Evolutionary conservation across 768 basidiomycete species (phyloP).

Genomic region (Tylopilus felleus): DNA sequence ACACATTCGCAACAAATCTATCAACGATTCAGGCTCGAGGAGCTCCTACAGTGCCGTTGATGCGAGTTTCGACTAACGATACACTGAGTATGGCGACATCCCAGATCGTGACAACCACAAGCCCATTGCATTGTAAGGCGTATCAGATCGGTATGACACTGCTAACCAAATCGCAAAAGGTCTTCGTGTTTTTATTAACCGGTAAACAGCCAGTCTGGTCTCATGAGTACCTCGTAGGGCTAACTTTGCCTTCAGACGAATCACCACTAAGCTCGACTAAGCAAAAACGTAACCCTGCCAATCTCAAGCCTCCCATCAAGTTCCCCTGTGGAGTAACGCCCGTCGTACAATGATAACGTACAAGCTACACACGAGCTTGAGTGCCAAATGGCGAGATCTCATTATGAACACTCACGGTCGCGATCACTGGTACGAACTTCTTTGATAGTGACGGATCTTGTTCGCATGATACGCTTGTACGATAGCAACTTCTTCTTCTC

Average conservation of each 20-base stretch:
- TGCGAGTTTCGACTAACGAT: neutral
- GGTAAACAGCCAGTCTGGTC: too few species aligned
- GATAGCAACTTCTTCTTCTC: slow-evolving; percentile 8
- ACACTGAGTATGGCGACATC: neutral
- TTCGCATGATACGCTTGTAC: slow-evolving; percentile 13
- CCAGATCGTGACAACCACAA: neutral
- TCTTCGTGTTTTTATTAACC: neutral
- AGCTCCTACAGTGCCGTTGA: neutral
- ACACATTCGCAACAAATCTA: neutral
- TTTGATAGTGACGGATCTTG: neutral
- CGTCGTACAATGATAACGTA: slow-evolving; percentile 1
- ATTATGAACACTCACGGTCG: neutral
- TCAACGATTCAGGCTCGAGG: neutral
- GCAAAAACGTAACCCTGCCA: slow-evolving; percentile 6
- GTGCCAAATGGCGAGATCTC: neutral
- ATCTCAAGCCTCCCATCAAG: neutral
- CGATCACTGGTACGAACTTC: neutral
- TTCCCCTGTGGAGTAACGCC: neutral
- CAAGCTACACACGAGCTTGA: neutral
- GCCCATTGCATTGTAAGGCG: neutral
- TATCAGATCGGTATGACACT: neutral
- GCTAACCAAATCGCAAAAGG: too few species aligned
- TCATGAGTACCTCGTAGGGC: neutral
- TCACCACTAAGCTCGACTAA: neutral
- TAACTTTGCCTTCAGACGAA: neutral